A percentile compares a stretch with the other conserved stretches of the same genome.
Evolutionary conservation across 1,284 basidiomycete genomes (phyloP).

Genomic region (Gymnopus androsaceus): DNA sequence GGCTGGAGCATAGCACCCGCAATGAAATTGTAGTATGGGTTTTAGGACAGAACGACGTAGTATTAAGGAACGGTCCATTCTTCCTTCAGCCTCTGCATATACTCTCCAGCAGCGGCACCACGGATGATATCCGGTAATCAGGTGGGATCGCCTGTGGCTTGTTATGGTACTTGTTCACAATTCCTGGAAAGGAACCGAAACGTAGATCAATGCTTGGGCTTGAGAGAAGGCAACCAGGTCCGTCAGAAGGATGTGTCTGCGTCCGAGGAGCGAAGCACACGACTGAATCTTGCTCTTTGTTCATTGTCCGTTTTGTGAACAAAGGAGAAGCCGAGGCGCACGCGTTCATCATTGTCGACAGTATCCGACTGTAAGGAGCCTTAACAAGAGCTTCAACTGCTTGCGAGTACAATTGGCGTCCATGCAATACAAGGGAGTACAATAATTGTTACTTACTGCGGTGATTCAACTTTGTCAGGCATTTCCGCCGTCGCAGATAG

Average conservation of each 20-base stretch:
- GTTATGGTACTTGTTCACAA: conserved; percentile 4
- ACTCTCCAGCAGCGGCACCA: not conserved
- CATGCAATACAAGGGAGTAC: not conserved
- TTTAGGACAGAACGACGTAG: too few species aligned
- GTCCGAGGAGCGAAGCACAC: conserved; percentile 1
- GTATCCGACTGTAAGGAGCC: too few species aligned
- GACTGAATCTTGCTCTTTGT: not conserved
- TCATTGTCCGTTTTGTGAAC: not conserved
- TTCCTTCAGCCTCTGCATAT: not conserved
- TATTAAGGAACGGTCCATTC: not conserved
- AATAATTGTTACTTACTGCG: not conserved
- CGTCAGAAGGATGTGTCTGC: not conserved
- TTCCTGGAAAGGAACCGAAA: conserved; percentile 10
- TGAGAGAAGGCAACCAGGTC: not conserved
- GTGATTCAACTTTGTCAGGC: not conserved
- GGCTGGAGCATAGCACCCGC: too few species aligned
- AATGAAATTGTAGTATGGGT: too few species aligned
- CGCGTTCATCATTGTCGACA: not conserved
- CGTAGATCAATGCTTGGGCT: not conserved
- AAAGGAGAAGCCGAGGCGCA: not conserved
- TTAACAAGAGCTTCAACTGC: too few species aligned
- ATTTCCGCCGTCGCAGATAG: not conserved
- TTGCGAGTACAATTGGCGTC: not conserved
- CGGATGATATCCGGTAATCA: not conserved
- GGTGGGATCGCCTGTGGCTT: not conserved